phyloP scores from a whole-genome alignment of 768 basidiomycete genomes.

The Gymnopilus junonius region DNA sequence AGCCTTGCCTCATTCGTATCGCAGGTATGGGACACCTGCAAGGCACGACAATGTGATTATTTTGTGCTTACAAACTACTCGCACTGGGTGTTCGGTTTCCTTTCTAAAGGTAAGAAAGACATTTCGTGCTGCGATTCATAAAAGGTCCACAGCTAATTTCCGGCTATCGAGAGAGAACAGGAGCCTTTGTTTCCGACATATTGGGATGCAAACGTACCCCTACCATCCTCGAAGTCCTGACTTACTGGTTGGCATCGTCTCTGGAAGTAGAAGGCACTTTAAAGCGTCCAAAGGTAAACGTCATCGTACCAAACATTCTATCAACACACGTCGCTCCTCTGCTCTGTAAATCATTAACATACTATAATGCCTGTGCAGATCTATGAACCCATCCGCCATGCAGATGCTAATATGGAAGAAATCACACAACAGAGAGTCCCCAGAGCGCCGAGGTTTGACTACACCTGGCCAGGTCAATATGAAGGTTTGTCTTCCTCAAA shows the following conservation, averaged over 20 bases:
- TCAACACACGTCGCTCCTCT: too few relatives aligned
- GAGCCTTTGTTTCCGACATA: conserved; percentile 53
- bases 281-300: conserved; percentile 45
- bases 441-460: conserved; percentile 13
- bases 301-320: not conserved
- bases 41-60: conserved; percentile 49
- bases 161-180: conserved; percentile 50
- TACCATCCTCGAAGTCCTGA: conserved; percentile 53
- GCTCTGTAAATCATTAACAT: too few relatives aligned
- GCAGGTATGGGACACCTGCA: conserved; percentile 64
- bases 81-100: conserved; percentile 65
- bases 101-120: conserved; percentile 54
- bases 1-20: not conserved
- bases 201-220: conserved; percentile 46
- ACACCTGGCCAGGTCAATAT: conserved; percentile 13
- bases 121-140: not conserved
- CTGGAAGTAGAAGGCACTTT: conserved; percentile 42
- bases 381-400: conserved; percentile 12
- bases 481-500: conserved; percentile 8
- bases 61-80: conserved; percentile 65
- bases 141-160: not conserved
- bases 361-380: conserved; percentile 3
- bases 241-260: conserved; percentile 61
- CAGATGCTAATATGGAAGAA: conserved; percentile 15
- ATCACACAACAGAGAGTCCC: conserved; percentile 2